These are phyloP conservation scores for Gyrodon lividus DNA, from an alignment of 768 basidiomycete genomes.

Conservation along the genomic window DNA sequence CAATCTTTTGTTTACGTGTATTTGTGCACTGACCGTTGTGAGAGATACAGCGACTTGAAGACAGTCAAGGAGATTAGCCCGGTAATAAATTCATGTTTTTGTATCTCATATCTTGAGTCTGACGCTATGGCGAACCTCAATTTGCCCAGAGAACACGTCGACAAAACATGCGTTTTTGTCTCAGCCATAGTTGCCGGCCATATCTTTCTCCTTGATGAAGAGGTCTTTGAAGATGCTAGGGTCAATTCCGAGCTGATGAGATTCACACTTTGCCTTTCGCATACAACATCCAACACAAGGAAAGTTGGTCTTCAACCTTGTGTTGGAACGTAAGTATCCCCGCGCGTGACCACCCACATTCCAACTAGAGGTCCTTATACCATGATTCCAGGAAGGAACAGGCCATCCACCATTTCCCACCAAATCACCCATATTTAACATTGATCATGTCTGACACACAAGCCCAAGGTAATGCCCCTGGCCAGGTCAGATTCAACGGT, in stretches of 20 bases:
- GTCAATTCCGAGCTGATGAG: background rate
- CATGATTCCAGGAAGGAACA: background rate
- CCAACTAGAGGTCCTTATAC: background rate
- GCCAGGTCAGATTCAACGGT: too few species aligned
- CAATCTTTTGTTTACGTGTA: slow-evolving; percentile 18
- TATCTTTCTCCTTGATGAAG: background rate
- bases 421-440: too few species aligned
- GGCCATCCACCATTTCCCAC: slow-evolving; percentile 10
- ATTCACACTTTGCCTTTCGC: slow-evolving; percentile 3
- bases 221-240: slow-evolving; percentile 1
- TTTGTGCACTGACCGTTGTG: slow-evolving; percentile 12
- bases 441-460: too few species aligned
- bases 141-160: slow-evolving; percentile 1
- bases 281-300: slow-evolving; percentile 4
- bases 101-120: background rate
- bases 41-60: too few species aligned
- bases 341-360: background rate
- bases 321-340: slow-evolving; percentile 2
- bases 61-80: too few species aligned
- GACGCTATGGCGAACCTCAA: background rate
- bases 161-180: background rate
- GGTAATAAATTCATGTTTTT: too few species aligned
- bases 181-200: background rate
- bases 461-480: too few species aligned
- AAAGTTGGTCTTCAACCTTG: slow-evolving; percentile 5